Conservation (phyloP, 2,329 filamentous ascomycete species). For the Orbilia quercus region DNA sequence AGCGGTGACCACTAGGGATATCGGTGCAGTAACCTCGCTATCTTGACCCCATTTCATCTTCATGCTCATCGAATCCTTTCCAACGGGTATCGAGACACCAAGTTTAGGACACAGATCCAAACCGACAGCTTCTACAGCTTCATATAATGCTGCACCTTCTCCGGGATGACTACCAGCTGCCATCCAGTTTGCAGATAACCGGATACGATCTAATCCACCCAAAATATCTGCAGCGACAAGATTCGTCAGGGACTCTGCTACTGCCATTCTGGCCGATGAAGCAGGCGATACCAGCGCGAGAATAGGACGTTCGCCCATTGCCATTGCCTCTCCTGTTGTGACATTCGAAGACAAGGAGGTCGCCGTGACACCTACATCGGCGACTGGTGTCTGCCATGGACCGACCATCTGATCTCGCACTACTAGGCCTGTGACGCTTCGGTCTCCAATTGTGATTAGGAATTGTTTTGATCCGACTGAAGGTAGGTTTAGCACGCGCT, state of each 20-base stretch:
- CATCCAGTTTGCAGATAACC: slow-evolving; percentile 99
- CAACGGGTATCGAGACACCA: slow-evolving; percentile 93
- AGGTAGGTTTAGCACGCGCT: slow-evolving; percentile 84
- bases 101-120: slow-evolving; percentile 90
- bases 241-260: slow-evolving; percentile 93
- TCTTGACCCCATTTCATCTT: slow-evolving; percentile 89
- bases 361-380: slow-evolving; percentile 91
- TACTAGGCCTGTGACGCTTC: slow-evolving; percentile 88
- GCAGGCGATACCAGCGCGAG: slow-evolving; percentile 88
- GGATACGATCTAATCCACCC: slow-evolving; percentile 79
- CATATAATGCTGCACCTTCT: slow-evolving; percentile 90
- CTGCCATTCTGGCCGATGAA: slow-evolving; percentile 94
- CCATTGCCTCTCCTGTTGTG: slow-evolving; percentile 92
- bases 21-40: slow-evolving; percentile 89
- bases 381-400: slow-evolving; percentile 92
- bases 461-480: slow-evolving; percentile 97
- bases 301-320: slow-evolving; percentile 91
- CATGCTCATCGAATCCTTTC: slow-evolving; percentile 99
- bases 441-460: slow-evolving; percentile 94
- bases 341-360: slow-evolving; percentile 79
- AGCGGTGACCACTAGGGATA: slow-evolving; percentile 90
- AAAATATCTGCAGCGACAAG: slow-evolving; percentile 81
- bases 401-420: slow-evolving; percentile 95
- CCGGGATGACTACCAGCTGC: slow-evolving; percentile 92
- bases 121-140: slow-evolving; percentile 91